Conservation (phyloP, 1,284 basidiomycete species). For the Amylostereum areolatum region DNA sequence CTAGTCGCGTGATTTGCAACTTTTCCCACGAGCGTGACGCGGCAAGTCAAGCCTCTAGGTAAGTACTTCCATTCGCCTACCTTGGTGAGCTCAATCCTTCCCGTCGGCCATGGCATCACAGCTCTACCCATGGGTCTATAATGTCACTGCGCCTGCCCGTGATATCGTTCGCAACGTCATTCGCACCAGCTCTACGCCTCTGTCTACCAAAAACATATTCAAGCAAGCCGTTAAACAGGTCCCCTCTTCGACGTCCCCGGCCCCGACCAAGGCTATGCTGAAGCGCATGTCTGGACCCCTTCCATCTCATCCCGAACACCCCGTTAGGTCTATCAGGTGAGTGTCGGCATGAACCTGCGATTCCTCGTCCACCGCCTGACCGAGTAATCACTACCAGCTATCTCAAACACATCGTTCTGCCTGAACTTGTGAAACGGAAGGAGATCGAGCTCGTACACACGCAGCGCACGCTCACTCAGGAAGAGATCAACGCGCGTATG, state of each 20-base stretch:
- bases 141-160: conserved; percentile 15
- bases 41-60: too few relatives aligned
- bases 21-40: conserved; percentile 9
- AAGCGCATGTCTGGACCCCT: conserved; percentile 22
- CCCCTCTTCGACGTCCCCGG: conserved; percentile 11
- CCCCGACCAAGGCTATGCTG: not conserved
- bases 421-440: conserved; percentile 34
- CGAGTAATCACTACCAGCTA: conserved; percentile 33
- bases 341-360: conserved; percentile 10
- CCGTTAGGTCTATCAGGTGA: conserved; percentile 47
- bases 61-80: too few relatives aligned
- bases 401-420: conserved; percentile 49
- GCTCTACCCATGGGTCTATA: conserved; percentile 7
- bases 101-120: conserved; percentile 1
- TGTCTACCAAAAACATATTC: conserved; percentile 32
- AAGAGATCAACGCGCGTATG: conserved; percentile 22
- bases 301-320: conserved; percentile 37
- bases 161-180: conserved; percentile 17
- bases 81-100: not conserved
- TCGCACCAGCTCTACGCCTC: conserved; percentile 10
- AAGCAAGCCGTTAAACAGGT: conserved; percentile 29
- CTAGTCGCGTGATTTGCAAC: too few relatives aligned
- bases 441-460: conserved; percentile 40
- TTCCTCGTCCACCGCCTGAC: not conserved
- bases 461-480: conserved; percentile 24